Conservation (phyloP, 2,329 filamentous ascomycete genomes). For the Pyricularia grisea region DNA sequence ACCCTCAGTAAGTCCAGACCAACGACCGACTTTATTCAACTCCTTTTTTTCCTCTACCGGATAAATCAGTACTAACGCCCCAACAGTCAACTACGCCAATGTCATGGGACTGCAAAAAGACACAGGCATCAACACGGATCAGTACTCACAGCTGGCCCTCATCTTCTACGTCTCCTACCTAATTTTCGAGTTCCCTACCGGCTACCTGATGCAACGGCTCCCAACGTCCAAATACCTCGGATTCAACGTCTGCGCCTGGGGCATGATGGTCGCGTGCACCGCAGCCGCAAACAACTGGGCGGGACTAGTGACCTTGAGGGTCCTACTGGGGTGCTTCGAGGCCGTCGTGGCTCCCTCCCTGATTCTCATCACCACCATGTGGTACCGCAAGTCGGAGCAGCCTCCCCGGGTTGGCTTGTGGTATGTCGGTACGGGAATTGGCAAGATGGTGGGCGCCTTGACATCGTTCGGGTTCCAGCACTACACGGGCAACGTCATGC, state of each 20-base stretch:
- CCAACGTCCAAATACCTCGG: constrained; percentile 24
- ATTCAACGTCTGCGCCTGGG: constrained; percentile 17
- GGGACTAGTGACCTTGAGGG: constrained; percentile 16
- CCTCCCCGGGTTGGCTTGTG: constrained; percentile 15
- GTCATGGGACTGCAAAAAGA: constrained; percentile 20
- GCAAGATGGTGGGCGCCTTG: background rate
- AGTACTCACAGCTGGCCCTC: constrained; percentile 19
- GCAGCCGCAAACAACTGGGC: constrained; percentile 19
- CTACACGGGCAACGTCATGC: background rate
- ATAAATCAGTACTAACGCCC: constrained; percentile 15
- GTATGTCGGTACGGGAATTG: background rate
- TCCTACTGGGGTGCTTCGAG: constrained; percentile 21
- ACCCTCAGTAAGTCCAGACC: background rate
- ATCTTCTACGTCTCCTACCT: constrained; percentile 25
- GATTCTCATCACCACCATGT: constrained; percentile 20
- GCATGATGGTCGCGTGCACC: constrained; percentile 16
- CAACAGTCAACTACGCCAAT: constrained; percentile 19
- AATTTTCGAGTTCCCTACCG: constrained; percentile 21
- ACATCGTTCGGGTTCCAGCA: background rate
- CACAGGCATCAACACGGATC: constrained; percentile 17
- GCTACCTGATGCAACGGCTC: constrained; percentile 21
- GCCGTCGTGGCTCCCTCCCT: constrained; percentile 20
- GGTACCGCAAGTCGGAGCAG: constrained; percentile 19
- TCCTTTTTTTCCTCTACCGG: constrained; percentile 6
- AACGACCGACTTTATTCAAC: background rate